These are phyloP conservation scores for Cornus controversa DNA, from an alignment of 148 eudicot species.

Conservation along the genomic window DNA sequence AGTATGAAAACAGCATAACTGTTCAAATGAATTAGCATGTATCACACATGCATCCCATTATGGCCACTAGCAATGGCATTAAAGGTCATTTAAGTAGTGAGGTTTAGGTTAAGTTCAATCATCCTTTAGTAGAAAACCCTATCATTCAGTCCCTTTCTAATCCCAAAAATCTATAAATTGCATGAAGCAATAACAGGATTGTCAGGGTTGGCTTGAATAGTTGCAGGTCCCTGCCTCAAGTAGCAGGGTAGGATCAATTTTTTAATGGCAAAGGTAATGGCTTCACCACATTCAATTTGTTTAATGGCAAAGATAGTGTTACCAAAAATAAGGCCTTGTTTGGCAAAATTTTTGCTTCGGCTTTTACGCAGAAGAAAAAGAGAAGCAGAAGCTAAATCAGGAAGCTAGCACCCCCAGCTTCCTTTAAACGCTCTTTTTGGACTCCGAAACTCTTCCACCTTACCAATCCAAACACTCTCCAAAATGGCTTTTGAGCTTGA, in stretches of 20 bases:
- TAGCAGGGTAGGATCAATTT: neutral
- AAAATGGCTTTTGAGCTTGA: too few relatives aligned
- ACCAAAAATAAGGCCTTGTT: too few relatives aligned
- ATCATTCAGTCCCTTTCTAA: neutral
- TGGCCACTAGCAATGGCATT: neutral
- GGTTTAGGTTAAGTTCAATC: neutral
- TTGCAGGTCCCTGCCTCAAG: neutral
- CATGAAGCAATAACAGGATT: neutral
- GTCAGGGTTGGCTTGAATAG: neutral
- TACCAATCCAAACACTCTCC: too few relatives aligned
- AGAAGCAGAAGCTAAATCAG: too few relatives aligned
- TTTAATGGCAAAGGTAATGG: neutral
- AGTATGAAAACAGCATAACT: neutral
- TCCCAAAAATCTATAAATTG: neutral
- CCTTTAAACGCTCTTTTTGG: too few relatives aligned
- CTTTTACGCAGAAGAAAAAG: too few relatives aligned
- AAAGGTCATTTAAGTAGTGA: neutral
- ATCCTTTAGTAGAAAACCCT: neutral
- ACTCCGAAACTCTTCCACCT: too few relatives aligned
- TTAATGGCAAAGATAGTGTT: too few relatives aligned
- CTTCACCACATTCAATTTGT: neutral
- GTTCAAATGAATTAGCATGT: too few relatives aligned
- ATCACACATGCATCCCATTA: neutral
- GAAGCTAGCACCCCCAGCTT: too few relatives aligned
- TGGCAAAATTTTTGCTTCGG: too few relatives aligned